phyloP scores from a whole-genome alignment of 768 basidiomycete species.

The Tricholoma saponaceum region DNA sequence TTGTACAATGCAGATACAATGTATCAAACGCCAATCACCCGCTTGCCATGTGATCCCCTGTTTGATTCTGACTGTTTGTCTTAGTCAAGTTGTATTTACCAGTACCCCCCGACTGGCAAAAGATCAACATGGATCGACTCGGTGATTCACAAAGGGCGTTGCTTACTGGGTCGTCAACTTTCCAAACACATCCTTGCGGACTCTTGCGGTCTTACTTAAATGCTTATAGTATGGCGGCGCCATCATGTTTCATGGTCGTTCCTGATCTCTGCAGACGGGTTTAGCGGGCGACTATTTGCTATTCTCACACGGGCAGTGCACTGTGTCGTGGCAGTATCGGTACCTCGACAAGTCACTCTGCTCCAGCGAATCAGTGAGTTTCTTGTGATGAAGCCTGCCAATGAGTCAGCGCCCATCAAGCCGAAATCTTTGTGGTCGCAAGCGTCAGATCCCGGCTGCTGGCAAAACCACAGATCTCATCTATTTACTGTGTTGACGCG shows the following conservation, averaged over 20 bases:
- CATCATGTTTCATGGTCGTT: background rate
- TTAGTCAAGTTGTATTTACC: background rate
- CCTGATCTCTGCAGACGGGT: constrained; percentile 12
- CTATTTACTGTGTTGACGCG: constrained; percentile 4
- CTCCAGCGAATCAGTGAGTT: background rate
- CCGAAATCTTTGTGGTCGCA: constrained; percentile 7
- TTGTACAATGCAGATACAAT: too few relatives aligned
- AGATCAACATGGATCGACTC: background rate
- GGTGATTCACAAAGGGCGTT: background rate
- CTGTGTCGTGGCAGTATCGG: constrained; percentile 10
- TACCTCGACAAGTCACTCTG: background rate
- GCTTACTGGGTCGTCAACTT: background rate
- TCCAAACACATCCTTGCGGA: background rate
- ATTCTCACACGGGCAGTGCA: constrained; percentile 3
- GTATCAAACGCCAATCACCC: too few relatives aligned
- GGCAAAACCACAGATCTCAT: background rate
- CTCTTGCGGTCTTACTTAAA: background rate
- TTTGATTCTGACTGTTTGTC: background rate
- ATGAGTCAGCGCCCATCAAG: constrained; percentile 8
- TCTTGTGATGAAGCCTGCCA: background rate
- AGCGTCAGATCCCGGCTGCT: constrained; percentile 2
- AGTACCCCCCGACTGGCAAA: background rate
- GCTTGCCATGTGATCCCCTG: background rate
- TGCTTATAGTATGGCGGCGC: background rate
- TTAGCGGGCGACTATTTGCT: constrained; percentile 8